These are phyloP conservation scores for Echium plantagineum DNA, from an alignment of 257 asterid species.

Conservation along the genomic window DNA sequence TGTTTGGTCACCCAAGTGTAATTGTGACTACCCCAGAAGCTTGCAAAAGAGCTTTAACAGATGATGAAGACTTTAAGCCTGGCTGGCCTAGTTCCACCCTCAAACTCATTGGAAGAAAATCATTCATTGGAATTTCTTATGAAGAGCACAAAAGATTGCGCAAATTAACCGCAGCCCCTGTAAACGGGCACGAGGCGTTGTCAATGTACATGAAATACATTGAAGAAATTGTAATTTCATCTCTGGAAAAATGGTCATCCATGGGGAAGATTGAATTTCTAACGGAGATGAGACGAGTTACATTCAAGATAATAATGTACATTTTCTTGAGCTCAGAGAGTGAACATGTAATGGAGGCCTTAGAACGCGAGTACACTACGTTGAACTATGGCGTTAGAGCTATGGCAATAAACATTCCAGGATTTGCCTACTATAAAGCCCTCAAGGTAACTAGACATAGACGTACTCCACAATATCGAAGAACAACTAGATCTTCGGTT, in stretches of 20 bases:
- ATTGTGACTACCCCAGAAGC: slow-evolving; percentile 72
- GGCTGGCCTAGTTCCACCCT: slow-evolving; percentile 81
- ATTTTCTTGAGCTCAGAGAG: slow-evolving; percentile 75
- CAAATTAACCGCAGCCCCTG: slow-evolving; percentile 67
- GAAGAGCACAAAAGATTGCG: slow-evolving; percentile 81
- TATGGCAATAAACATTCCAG: slow-evolving; percentile 77
- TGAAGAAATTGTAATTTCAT: slow-evolving; percentile 42
- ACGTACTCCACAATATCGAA: too few relatives aligned
- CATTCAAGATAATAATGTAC: slow-evolving; percentile 70
- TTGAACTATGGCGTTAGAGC: slow-evolving; percentile 83
- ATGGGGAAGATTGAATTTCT: slow-evolving; percentile 70
- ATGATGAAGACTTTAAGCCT: slow-evolving; percentile 75
- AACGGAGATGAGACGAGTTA: slow-evolving; percentile 60
- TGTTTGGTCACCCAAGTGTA: slow-evolving; percentile 81
- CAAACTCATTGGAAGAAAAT: slow-evolving; percentile 68
- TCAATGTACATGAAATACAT: slow-evolving; percentile 57
- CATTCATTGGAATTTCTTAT: slow-evolving; percentile 47
- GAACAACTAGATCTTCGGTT: background rate
- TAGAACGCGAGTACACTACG: slow-evolving; percentile 70
- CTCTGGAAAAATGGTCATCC: slow-evolving; percentile 58
- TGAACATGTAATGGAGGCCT: slow-evolving; percentile 47
- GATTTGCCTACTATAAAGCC: slow-evolving; percentile 70
- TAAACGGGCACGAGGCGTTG: slow-evolving; percentile 68
- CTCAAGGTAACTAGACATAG: slow-evolving; percentile 44
- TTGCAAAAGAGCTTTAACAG: slow-evolving; percentile 55